These are phyloP conservation scores for Colletotrichum sp. DNA, from an alignment of 2,329 filamentous ascomycete species.

Conservation along the genomic window DNA sequence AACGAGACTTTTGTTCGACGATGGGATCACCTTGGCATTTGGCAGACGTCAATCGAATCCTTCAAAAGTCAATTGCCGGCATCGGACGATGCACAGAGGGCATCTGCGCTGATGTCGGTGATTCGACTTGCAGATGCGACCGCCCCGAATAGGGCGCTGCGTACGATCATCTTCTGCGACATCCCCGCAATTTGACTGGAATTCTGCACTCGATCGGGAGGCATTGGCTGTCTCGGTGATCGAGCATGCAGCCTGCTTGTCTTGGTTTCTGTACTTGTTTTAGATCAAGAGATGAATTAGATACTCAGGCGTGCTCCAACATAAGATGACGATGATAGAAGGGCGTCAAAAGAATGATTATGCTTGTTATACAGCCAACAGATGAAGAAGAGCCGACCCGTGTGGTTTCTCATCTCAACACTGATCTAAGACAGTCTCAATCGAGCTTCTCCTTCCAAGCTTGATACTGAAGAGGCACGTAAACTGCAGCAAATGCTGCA, in stretches of 20 bases:
- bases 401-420: background rate
- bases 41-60: background rate
- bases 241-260: background rate
- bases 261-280: background rate
- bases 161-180: background rate
- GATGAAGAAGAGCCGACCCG: background rate
- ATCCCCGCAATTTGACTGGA: background rate
- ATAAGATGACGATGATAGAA: background rate
- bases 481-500: background rate
- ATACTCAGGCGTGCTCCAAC: background rate
- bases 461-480: background rate
- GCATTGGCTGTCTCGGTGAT: background rate
- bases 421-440: background rate
- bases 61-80: background rate
- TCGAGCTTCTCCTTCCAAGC: constrained; percentile 1
- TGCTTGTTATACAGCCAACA: background rate
- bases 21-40: background rate
- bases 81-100: background rate
- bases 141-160: background rate
- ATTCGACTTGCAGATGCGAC: background rate
- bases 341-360: background rate
- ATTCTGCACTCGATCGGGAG: background rate
- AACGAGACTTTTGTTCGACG: background rate
- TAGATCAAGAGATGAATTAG: background rate
- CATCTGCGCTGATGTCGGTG: background rate